Conservation (phyloP, 306 rosid species). For the Castanea crenata region DNA sequence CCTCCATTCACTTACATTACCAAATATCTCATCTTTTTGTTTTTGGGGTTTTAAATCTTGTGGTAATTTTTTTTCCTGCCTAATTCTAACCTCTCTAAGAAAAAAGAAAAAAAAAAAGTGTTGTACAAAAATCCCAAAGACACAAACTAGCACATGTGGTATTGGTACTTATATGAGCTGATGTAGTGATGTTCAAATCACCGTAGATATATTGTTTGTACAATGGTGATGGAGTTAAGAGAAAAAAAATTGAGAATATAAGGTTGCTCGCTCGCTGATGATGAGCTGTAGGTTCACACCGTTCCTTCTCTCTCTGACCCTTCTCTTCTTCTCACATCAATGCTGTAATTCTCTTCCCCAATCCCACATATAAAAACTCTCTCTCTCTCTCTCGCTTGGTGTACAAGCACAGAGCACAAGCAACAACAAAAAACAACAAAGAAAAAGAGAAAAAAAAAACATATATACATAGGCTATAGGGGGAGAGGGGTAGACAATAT, state of each 20-base stretch:
- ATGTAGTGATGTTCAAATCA: not conserved
- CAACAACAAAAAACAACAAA: not conserved
- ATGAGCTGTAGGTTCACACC: slow-evolving; percentile 60
- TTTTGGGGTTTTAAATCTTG: not conserved
- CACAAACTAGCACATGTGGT: too few relatives aligned
- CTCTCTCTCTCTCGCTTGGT: slow-evolving; percentile 20
- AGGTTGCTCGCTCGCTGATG: slow-evolving; percentile 21
- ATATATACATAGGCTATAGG: not conserved
- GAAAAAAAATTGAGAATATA: not conserved
- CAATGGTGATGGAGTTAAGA: not conserved
- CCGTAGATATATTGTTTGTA: not conserved
- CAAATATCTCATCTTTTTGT: not conserved
- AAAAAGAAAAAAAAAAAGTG: not conserved
- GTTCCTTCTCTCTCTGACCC: slow-evolving; percentile 27
- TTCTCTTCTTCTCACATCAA: slow-evolving; percentile 32
- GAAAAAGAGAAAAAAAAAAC: slow-evolving; percentile 5
- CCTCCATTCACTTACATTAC: not conserved
- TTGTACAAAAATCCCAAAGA: too few relatives aligned
- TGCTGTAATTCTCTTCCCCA: slow-evolving; percentile 52
- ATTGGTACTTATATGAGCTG: too few relatives aligned
- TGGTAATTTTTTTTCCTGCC: not conserved
- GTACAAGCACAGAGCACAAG: slow-evolving; percentile 6
- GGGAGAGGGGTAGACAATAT: slow-evolving; percentile 45
- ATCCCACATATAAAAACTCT: slow-evolving; percentile 20
- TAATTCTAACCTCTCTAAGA: too few relatives aligned